phyloP scores from a whole-genome alignment of 306 rosid species.

The Glycine tomentella region DNA sequence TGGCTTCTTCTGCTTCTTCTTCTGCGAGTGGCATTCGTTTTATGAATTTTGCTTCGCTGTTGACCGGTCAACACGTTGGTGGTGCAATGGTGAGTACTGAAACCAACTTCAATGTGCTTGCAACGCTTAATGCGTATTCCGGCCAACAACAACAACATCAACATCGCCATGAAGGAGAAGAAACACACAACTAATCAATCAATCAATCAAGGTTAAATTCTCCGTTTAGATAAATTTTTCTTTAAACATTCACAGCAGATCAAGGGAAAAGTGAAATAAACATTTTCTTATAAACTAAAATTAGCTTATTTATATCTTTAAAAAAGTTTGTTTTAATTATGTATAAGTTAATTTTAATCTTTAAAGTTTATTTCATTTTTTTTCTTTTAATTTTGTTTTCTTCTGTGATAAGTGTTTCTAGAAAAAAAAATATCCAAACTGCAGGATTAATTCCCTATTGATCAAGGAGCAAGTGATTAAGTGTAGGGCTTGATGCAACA shows the following conservation, averaged over 20 bases:
- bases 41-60: slow-evolving; percentile 34
- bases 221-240: too few relatives aligned
- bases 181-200: neutral
- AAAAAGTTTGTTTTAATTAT: too few relatives aligned
- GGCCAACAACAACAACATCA: neutral
- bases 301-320: too few relatives aligned
- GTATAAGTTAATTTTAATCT: too few relatives aligned
- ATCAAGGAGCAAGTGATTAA: neutral
- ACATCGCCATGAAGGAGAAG: neutral
- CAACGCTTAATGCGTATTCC: neutral
- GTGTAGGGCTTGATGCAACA: neutral
- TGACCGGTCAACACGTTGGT: neutral
- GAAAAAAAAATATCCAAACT: too few relatives aligned
- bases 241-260: too few relatives aligned
- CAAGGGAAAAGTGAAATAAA: too few relatives aligned
- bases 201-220: neutral
- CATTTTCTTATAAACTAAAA: too few relatives aligned
- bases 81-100: neutral
- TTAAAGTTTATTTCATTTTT: too few relatives aligned
- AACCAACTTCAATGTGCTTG: neutral
- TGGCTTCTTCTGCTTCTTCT: neutral
- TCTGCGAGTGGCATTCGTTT: slow-evolving; percentile 55
- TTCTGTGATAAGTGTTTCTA: neutral
- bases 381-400: too few relatives aligned
- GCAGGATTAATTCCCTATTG: too few relatives aligned